These are phyloP conservation scores for Trametes punicea DNA, from an alignment of 768 basidiomycete genomes.

Conservation along the genomic window DNA sequence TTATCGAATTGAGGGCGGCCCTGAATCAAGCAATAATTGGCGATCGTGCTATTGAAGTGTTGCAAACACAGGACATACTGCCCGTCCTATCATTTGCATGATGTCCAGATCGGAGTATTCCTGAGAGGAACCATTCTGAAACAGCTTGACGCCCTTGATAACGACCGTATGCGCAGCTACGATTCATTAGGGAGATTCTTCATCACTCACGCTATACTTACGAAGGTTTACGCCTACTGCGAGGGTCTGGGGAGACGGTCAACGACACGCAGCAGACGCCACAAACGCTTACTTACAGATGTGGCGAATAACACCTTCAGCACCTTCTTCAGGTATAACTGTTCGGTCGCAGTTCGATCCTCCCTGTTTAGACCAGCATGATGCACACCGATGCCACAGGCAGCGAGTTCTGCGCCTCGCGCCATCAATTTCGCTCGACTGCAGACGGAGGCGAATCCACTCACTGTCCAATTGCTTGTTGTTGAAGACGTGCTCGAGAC, in stretches of 20 bases:
- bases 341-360: constrained; percentile 74
- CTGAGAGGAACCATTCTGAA: constrained; percentile 59
- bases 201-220: constrained; percentile 40
- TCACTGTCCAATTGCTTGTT: constrained; percentile 67
- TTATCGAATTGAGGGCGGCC: constrained; percentile 92
- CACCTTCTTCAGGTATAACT: constrained; percentile 60
- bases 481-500: constrained; percentile 53
- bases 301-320: constrained; percentile 76
- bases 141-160: constrained; percentile 86
- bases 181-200: no score
- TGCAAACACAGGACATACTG: constrained; percentile 44
- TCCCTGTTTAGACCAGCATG: constrained; percentile 80
- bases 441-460: constrained; percentile 9
- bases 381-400: constrained; percentile 80
- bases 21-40: constrained; percentile 31
- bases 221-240: constrained; percentile 97
- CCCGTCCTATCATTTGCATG: constrained; percentile 95
- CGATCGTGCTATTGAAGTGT: no score
- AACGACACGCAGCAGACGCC: no score
- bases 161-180: constrained; percentile 90
- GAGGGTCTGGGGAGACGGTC: constrained; percentile 68
- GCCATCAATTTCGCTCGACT: neutral
- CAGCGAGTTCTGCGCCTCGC: constrained; percentile 51
- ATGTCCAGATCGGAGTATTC: constrained; percentile 94
- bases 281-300: constrained; percentile 78